These are phyloP conservation scores for Puccinellia tenuiflora DNA, from an alignment of 176 grass and related monocot genomes.

Conservation along the genomic window DNA sequence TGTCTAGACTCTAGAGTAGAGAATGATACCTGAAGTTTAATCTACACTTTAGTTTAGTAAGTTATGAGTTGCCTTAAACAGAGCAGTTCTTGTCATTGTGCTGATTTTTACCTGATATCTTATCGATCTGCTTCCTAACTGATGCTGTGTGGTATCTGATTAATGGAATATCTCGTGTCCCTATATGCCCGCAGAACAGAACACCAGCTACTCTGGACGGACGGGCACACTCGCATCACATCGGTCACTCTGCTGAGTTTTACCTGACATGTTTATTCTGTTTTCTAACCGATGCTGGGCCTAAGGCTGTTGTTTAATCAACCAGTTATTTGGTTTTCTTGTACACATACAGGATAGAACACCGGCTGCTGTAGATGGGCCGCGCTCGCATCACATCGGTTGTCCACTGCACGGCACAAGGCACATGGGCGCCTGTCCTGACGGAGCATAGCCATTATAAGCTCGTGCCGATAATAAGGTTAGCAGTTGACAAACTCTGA, in stretches of 20 bases:
- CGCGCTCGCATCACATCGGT: constrained; percentile 10
- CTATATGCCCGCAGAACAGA: constrained; percentile 13
- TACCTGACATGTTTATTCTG: constrained; percentile 8
- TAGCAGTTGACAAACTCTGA: constrained; percentile 22
- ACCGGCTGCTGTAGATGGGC: constrained; percentile 11
- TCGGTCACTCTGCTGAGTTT: background rate
- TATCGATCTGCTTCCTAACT: background rate
- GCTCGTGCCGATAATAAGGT: constrained; percentile 27
- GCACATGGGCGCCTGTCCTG: constrained; percentile 17
- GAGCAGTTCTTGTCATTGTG: background rate
- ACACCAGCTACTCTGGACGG: background rate
- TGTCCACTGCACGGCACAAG: constrained; percentile 3
- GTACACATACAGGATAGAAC: constrained; percentile 8
- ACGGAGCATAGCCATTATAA: constrained; percentile 11
- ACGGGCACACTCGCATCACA: constrained; percentile 13
- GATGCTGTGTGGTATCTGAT: background rate
- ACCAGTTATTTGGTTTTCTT: background rate
- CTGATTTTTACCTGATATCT: background rate
- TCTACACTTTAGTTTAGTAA: constrained; percentile 3
- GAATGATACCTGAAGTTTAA: background rate
- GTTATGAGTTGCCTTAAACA: constrained; percentile 1
- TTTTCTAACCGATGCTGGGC: constrained; percentile 11
- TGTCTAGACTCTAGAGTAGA: background rate
- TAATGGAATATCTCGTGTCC: background rate
- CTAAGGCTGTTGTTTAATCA: constrained; percentile 7